Base-by-base conservation (phyloP, 2,329 filamentous ascomycete genomes). In the Aschersonia sp. region DNA sequence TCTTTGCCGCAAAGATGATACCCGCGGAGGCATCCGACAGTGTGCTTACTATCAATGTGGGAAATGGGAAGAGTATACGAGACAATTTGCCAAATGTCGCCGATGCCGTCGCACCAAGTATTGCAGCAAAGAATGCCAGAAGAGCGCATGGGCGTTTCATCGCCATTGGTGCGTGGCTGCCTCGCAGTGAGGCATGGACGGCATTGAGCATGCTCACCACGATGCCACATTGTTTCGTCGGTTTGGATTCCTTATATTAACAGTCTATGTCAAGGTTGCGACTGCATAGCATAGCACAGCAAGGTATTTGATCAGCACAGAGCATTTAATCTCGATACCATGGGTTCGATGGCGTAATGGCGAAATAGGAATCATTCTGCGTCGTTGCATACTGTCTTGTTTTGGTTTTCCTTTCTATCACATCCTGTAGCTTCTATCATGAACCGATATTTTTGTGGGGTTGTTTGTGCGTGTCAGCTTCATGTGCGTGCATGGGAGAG, bases 111-210 rank as follows among this genome's bases (percentile, higher is more conserved):
- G 92, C 54, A 98, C 92, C 52, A 98, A 98, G 66, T 95, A 95
- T 70, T 98, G 92, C 80, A 95, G 89, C 76, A 98, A 98, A 67
- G 92, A 98, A 66, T 98, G 92, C 67, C 92, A 98, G 68, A 97
- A 97, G 73, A 94, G 87, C 57, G 94, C 92, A 8, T 98, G 92
- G 92, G 88, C 92, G 31, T 97, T 88, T 66, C 92, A 98, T 63
- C 82, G 92, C 51, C 94, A 97, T 68, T 98, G 92, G 92, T 98
- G 92, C 63, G 83, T 92, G 49, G 82, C 83, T 50, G 85, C 85
- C 45, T 69, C 74, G 35, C 71, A 74, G 66, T 76, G 63, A 48
- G 32, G 32, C 31, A 11, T 32, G 40, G 42, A 37, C n/a, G 22
- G 29, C n/a, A 29, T 30, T 14, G 39, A 43, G 50, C 50, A 50